Conservation (phyloP, 2,329 filamentous ascomycete genomes). For the Xylariaceae sp. region DNA sequence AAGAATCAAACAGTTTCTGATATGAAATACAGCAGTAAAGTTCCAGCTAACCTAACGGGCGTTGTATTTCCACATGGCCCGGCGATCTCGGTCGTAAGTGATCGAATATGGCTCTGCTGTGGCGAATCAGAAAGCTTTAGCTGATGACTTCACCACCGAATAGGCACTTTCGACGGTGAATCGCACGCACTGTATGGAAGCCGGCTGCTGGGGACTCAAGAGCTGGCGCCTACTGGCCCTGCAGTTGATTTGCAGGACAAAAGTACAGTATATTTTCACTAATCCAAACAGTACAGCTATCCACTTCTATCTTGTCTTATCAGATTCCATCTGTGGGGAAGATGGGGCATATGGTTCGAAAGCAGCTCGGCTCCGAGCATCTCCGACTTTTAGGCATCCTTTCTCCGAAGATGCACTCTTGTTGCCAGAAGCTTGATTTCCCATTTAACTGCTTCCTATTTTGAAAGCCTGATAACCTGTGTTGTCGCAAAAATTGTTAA, state of each 20-base stretch:
- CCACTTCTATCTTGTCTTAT: conserved; percentile 16
- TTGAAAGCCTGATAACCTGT: no score
- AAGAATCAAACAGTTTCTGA: conserved; percentile 3
- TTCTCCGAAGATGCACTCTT: no score
- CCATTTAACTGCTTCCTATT: no score
- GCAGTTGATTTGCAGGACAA: no score
- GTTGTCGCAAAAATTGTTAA: no score
- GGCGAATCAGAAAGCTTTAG: conserved; percentile 27
- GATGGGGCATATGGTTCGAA: no score
- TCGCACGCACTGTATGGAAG: conserved; percentile 19
- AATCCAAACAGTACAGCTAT: no score
- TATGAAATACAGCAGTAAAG: neutral
- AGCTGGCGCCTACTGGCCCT: no score
- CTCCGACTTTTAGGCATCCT: no score
- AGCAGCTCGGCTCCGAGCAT: conserved; percentile 9
- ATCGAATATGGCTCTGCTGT: conserved; percentile 16
- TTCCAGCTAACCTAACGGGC: conserved; percentile 16
- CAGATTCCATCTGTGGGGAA: conserved; percentile 12
- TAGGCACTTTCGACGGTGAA: conserved; percentile 16
- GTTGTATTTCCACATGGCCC: conserved; percentile 21
- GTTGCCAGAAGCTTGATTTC: no score
- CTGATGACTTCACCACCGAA: conserved; percentile 30
- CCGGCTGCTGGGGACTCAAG: neutral
- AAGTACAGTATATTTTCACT: no score
- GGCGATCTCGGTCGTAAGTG: conserved; percentile 31